Conservation (phyloP, 495 filamentous ascomycete genomes). For the Aspergillus sclerotiicarbonarius region DNA sequence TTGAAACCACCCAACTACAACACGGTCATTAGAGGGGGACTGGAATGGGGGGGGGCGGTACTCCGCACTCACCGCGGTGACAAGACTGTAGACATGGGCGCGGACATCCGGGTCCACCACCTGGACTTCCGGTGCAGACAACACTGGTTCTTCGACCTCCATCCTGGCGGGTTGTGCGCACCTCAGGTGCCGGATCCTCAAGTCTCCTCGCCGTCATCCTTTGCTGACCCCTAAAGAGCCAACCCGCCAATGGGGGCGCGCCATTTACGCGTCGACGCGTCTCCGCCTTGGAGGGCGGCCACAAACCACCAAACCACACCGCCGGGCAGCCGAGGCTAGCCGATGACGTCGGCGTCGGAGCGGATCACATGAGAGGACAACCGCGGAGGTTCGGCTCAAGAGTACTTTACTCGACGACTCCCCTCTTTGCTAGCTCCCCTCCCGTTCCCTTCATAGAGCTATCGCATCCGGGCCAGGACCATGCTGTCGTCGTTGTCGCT, state of each 20-base stretch:
- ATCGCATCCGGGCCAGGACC: conserved; percentile 9
- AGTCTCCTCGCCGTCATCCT: not conserved
- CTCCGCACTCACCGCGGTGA: conserved; percentile 71
- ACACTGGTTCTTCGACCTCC: conserved; percentile 37
- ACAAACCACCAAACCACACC: conserved; percentile 20
- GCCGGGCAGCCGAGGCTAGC: conserved; percentile 43
- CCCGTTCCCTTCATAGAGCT: conserved; percentile 6
- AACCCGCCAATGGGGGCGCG: conserved; percentile 24
- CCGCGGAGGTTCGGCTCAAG: not conserved
- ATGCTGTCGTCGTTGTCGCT: conserved; percentile 37
- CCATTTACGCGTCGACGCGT: conserved; percentile 37
- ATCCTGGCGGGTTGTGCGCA: conserved; percentile 26
- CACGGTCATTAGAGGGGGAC: conserved; percentile 20
- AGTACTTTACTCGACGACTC: not conserved
- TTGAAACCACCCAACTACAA: conserved; percentile 81
- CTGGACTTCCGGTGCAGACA: conserved; percentile 40
- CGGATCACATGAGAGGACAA: conserved; percentile 6
- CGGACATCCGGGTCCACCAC: conserved; percentile 84
- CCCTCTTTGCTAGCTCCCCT: not conserved
- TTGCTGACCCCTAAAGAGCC: not conserved
- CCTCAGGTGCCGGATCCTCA: not conserved
- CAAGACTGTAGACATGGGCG: conserved; percentile 85
- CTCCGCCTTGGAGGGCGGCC: conserved; percentile 26
- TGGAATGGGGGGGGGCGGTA: not conserved
- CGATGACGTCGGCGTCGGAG: conserved; percentile 37